These are phyloP conservation scores for Porodaedalea pini DNA, from an alignment of 1,284 basidiomycete genomes.

Conservation along the genomic window DNA sequence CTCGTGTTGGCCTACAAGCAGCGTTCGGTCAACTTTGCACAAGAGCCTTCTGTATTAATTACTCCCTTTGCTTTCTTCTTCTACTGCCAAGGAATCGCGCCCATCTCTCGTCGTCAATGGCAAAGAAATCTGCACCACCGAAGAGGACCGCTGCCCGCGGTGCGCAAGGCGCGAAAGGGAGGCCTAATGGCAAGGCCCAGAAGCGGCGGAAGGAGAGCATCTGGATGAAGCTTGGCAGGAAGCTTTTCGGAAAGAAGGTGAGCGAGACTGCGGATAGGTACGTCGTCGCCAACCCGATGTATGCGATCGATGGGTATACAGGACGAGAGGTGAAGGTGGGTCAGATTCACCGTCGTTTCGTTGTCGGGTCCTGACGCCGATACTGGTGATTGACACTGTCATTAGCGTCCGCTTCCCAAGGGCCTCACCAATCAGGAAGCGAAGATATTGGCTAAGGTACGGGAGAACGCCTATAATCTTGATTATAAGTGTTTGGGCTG, in stretches of 20 bases:
- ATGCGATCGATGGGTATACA: neutral
- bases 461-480: constrained; percentile 81
- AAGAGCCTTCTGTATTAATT: no score
- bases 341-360: neutral
- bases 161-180: no score
- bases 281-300: neutral
- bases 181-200: neutral
- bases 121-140: neutral
- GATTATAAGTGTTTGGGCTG: constrained; percentile 69
- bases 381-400: neutral
- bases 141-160: neutral
- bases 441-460: constrained; percentile 70
- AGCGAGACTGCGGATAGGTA: neutral
- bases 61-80: no score
- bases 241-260: neutral
- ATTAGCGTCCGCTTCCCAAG: constrained; percentile 66
- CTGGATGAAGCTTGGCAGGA: neutral
- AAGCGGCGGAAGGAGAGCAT: neutral
- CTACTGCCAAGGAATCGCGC: no score
- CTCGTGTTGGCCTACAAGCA: no score
- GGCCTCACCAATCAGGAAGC: constrained; percentile 77
- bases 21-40: no score
- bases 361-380: neutral
- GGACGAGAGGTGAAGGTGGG: neutral
- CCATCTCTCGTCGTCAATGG: no score